Conservation (phyloP, 805 yeast genomes). For the Sugiyamaella americana region DNA sequence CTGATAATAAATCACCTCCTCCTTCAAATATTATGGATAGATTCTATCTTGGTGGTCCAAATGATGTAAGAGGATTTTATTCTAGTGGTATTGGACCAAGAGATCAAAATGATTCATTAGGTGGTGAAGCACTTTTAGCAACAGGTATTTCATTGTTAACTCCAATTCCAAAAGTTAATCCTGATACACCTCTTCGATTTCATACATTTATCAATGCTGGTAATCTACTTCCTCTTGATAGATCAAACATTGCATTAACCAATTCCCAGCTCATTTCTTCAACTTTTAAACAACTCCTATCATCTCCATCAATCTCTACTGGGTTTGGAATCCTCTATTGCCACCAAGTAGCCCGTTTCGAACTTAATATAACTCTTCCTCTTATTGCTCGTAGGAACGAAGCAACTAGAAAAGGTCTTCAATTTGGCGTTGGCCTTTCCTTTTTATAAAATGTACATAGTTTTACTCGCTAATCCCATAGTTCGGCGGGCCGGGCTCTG, state of each 20-base stretch:
- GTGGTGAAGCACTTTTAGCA: constrained; percentile 59
- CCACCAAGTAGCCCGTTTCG: constrained; percentile 63
- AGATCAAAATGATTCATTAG: constrained; percentile 49
- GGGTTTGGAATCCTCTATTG: constrained; percentile 57
- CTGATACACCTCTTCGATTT: constrained; percentile 48
- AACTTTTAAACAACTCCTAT: constrained; percentile 24
- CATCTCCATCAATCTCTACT: constrained; percentile 45
- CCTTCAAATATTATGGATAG: constrained; percentile 67
- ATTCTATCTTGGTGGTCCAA: constrained; percentile 77
- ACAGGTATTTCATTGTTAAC: constrained; percentile 54
- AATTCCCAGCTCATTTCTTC: neutral
- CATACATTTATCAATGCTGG: constrained; percentile 68
- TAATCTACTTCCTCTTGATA: constrained; percentile 35
- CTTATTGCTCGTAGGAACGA: constrained; percentile 47
- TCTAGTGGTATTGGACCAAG: constrained; percentile 63
- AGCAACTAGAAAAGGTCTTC: constrained; percentile 55
- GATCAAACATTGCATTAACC: constrained; percentile 5
- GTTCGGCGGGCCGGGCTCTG: neutral
- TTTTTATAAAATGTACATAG: constrained; percentile 37
- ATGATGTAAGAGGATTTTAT: constrained; percentile 64
- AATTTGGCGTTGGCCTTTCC: constrained; percentile 58
- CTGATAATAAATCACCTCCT: neutral
- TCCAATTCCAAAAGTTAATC: constrained; percentile 47
- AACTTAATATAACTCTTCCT: constrained; percentile 59
- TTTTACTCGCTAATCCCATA: neutral